Evolutionary conservation across 2,329 filamentous ascomycete species (phyloP).

Genomic region (Neopestalotiopsis sp.): DNA sequence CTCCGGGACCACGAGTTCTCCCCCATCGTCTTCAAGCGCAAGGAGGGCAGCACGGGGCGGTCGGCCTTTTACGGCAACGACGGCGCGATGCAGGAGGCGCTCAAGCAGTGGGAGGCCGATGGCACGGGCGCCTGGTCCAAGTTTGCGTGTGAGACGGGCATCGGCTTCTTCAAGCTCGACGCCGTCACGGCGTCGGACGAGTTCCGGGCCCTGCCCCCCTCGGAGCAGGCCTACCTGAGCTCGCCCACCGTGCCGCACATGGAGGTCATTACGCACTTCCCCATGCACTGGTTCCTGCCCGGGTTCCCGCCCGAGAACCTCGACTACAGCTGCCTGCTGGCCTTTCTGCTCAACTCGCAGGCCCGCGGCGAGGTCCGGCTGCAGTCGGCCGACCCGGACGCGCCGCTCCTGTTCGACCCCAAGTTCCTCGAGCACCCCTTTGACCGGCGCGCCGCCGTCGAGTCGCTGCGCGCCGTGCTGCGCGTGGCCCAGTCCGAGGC

Average conservation of each 20-base stretch:
- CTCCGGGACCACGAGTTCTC: slow-evolving; percentile 47
- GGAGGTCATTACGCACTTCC: slow-evolving; percentile 57
- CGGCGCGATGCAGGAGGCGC: slow-evolving; percentile 47
- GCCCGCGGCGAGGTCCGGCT: slow-evolving; percentile 57
- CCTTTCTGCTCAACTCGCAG: slow-evolving; percentile 61
- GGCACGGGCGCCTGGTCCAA: slow-evolving; percentile 46
- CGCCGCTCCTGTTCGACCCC: slow-evolving; percentile 58
- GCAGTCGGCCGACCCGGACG: slow-evolving; percentile 55
- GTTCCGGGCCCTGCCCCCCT: slow-evolving; percentile 53
- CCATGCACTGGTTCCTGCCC: slow-evolving; percentile 48
- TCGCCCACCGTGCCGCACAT: slow-evolving; percentile 61
- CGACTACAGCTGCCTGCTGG: slow-evolving; percentile 48
- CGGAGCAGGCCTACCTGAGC: slow-evolving; percentile 49
- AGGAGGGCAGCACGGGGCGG: slow-evolving; percentile 47
- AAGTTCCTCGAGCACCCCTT: slow-evolving; percentile 59
- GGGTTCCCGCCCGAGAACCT: slow-evolving; percentile 40
- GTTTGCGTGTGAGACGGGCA: slow-evolving; percentile 43
- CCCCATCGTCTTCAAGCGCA: slow-evolving; percentile 44
- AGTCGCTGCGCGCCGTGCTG: slow-evolving; percentile 50
- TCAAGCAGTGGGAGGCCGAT: slow-evolving; percentile 53
- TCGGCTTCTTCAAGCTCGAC: slow-evolving; percentile 52
- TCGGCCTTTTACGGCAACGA: slow-evolving; percentile 50
- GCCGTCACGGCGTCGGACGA: slow-evolving; percentile 47
- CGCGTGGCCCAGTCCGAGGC: slow-evolving; percentile 47
- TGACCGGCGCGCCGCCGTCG: slow-evolving; percentile 57